These are phyloP conservation scores for Guyanaporus albipodus DNA, from an alignment of 768 basidiomycete genomes.

Conservation along the genomic window DNA sequence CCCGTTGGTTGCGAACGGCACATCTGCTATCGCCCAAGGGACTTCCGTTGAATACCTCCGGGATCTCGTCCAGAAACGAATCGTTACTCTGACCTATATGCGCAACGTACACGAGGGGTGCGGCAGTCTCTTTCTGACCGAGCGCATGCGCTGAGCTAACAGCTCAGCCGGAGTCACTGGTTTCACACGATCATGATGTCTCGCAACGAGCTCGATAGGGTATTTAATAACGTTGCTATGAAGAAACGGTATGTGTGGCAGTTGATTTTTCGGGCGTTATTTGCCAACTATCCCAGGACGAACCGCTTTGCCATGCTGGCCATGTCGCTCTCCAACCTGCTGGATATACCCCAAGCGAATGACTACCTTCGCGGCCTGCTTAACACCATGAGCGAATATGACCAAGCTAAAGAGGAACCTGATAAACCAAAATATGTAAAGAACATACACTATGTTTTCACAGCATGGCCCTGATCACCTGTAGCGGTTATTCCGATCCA, in stretches of 20 bases:
- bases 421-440: slow-evolving; percentile 68
- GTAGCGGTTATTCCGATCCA: slow-evolving; percentile 60
- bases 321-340: slow-evolving; percentile 77
- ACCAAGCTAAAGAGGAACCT: slow-evolving; percentile 54
- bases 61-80: slow-evolving; percentile 78
- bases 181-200: slow-evolving; percentile 84
- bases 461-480: slow-evolving; percentile 8
- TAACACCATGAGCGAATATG: slow-evolving; percentile 71
- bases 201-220: slow-evolving; percentile 65
- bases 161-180: slow-evolving; percentile 72
- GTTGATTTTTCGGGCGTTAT: slow-evolving; percentile 1
- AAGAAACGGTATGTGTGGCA: slow-evolving; percentile 59
- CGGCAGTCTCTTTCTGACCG: slow-evolving; percentile 25
- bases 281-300: slow-evolving; percentile 46
- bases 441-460: background rate
- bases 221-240: slow-evolving; percentile 72
- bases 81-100: slow-evolving; percentile 81
- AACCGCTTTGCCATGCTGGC: slow-evolving; percentile 80
- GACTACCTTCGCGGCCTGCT: slow-evolving; percentile 76
- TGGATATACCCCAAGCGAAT: slow-evolving; percentile 76
- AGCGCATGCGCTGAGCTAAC: slow-evolving; percentile 1
- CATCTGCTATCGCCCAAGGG: slow-evolving; percentile 43
- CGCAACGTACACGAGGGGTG: slow-evolving; percentile 85
- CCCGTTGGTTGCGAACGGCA: slow-evolving; percentile 34
- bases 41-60: slow-evolving; percentile 76